These are phyloP conservation scores for Microglena sp. DNA, from an alignment of 139 green algal genomes.

Conservation along the genomic window DNA sequence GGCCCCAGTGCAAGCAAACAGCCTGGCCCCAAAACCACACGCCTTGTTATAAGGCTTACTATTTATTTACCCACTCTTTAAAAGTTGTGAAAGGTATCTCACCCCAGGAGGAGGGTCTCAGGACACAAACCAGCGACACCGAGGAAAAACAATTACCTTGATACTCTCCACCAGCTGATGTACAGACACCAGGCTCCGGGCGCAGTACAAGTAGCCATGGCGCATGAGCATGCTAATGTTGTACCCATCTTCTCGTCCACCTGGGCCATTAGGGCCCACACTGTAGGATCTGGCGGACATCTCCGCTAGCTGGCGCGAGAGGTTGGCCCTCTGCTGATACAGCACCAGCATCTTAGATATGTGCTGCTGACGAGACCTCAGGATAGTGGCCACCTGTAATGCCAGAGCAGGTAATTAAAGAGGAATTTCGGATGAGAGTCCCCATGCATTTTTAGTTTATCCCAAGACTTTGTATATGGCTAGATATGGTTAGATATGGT, in stretches of 20 bases:
- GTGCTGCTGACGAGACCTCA: slow-evolving; percentile 20
- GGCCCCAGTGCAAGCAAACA: no score
- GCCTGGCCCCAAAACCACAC: no score
- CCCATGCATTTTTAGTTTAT: no score
- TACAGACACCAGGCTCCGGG: slow-evolving; percentile 21
- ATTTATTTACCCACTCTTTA: no score
- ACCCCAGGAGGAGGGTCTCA: no score
- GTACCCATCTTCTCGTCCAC: slow-evolving; percentile 11
- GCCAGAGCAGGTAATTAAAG: background rate
- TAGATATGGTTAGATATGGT: no score
- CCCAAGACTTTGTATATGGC: no score
- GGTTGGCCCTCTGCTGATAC: slow-evolving; percentile 20
- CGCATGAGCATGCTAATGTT: slow-evolving; percentile 25
- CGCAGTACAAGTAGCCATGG: slow-evolving; percentile 34
- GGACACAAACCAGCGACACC: no score
- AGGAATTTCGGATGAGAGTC: no score
- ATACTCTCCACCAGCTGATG: slow-evolving; percentile 23
- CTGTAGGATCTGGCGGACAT: slow-evolving; percentile 9
- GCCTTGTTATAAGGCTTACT: no score
- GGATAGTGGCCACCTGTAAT: slow-evolving; percentile 17
- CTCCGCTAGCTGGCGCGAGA: slow-evolving; percentile 19
- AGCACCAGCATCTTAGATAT: slow-evolving; percentile 21
- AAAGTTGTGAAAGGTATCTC: no score
- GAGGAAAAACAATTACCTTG: no score
- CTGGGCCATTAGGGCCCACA: slow-evolving; percentile 3